A percentile compares a stretch with the other conserved stretches of the same genome.
Evolutionary conservation across 2,329 filamentous ascomycete genomes (phyloP).

Genomic region (Neospermospora avenae): DNA sequence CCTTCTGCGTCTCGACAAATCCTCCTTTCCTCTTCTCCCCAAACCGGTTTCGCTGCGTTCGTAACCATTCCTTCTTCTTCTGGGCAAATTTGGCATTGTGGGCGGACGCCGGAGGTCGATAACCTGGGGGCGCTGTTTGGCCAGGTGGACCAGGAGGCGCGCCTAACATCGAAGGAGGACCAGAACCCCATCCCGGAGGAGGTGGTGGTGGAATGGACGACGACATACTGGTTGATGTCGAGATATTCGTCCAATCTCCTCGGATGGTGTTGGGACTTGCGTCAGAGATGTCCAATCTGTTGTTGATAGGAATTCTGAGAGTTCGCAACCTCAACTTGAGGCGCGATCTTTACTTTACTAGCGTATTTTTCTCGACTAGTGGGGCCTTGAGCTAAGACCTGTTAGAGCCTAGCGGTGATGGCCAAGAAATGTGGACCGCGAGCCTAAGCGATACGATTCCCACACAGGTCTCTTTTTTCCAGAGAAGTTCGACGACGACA

Average conservation of each 20-base stretch:
- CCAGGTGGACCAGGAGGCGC: conserved; percentile 35
- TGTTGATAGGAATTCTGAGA: neutral
- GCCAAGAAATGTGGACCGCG: no score
- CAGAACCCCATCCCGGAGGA: conserved; percentile 62
- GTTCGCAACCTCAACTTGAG: neutral
- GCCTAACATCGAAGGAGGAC: conserved; percentile 46
- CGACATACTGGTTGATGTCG: conserved; percentile 45
- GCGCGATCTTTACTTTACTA: neutral
- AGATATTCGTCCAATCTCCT: conserved; percentile 31
- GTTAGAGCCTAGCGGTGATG: no score
- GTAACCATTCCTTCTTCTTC: conserved; percentile 99
- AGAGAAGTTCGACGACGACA: conserved; percentile 11
- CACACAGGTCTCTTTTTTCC: conserved; percentile 1
- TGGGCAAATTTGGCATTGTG: conserved; percentile 92
- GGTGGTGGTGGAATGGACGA: conserved; percentile 61
- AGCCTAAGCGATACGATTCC: no score
- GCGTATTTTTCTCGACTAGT: neutral
- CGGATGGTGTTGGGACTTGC: conserved; percentile 14
- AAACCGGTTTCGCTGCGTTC: conserved; percentile 85
- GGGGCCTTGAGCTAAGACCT: no score
- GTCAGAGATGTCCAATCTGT: conserved; percentile 1
- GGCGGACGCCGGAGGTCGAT: conserved; percentile 74
- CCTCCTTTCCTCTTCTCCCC: conserved; percentile 96
- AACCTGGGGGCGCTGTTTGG: conserved; percentile 78
- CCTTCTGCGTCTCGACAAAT: conserved; percentile 97